phyloP scores from a whole-genome alignment of 2,329 filamentous ascomycete genomes.

The Trichoderma afroharzianum region DNA sequence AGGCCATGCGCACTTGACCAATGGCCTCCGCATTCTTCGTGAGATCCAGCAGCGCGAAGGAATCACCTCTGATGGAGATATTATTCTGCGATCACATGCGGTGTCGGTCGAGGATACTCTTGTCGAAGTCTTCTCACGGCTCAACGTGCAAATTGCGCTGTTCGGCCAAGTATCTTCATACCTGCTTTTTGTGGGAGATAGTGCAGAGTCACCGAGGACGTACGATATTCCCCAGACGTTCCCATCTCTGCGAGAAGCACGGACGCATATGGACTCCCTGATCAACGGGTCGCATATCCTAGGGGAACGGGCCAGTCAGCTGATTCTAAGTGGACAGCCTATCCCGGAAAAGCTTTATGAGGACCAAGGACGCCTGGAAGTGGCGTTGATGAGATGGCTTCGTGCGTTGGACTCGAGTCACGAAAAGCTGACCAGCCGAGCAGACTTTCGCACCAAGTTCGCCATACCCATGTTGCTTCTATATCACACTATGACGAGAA shows the following conservation, averaged over 20 bases:
- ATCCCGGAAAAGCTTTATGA: background rate
- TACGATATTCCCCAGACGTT: conserved; percentile 12
- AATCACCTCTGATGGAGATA: background rate
- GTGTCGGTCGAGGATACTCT: conserved; percentile 19
- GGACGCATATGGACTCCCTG: conserved; percentile 1
- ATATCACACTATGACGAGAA: conserved; percentile 15
- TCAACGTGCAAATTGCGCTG: conserved; percentile 28
- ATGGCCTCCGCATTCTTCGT: conserved; percentile 30
- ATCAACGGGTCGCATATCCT: conserved; percentile 6
- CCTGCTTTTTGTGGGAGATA: conserved; percentile 13
- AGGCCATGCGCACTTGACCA: conserved; percentile 29
- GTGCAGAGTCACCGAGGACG: conserved; percentile 16
- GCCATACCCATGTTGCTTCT: conserved; percentile 10
- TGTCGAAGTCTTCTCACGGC: conserved; percentile 27
- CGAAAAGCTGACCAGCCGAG: background rate
- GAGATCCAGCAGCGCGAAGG: conserved; percentile 18
- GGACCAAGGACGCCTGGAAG: background rate
- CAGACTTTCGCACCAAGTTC: background rate
- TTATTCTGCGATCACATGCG: conserved; percentile 14
- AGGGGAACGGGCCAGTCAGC: background rate
- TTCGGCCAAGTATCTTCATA: conserved; percentile 26
- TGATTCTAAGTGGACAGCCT: background rate
- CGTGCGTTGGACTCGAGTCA: background rate
- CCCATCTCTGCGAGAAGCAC: background rate
- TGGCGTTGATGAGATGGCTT: background rate